Evolutionary conservation across 75 land plant genomes (phyloP), one percentile per base, ranked within the genome.

Genomic region (Pinus albicaulis): DNA sequence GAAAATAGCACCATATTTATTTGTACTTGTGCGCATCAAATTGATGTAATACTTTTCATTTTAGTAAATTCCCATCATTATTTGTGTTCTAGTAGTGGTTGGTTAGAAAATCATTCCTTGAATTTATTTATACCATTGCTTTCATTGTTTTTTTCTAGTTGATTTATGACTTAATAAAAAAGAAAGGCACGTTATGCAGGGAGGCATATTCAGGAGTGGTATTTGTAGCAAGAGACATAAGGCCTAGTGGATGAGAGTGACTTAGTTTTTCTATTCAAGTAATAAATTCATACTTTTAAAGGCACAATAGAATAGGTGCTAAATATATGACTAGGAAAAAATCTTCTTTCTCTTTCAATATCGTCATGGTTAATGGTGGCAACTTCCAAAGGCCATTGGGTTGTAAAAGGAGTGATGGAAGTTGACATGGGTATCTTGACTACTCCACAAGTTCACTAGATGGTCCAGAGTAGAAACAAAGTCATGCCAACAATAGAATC

Each of bases 371-470:
- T 65, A 65, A 65, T 65, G 12, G 69, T 65, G 13, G 70, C 10
- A 19, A 7, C 70, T 65, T 71, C 14, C n/a, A 7, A 76, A 97
- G 99, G 98, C 98, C 69, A 84, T 94, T 16, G 77, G 79, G 86
- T 92, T 14, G 81, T 97, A 56, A 24, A 81, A 66, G 94, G 97
- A 63, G 93, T 85, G 13, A 75, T 75, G 76, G 83, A 86, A 48
- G 59, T 74, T 57, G 92, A 95, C 55, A 83, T 90, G 90, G 98
- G 95, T 23, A 69, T 94, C 57, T 41, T 97, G 64, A 97, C 93
- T 59, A 97, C 99, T 61, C 99, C 99, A 59, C 93, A 94, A 78
- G 82, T 97, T 55, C 99, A 94, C 77, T 97, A 98, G 99, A 95
- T 97, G 90, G 98, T 97, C 66, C 89, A 91, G 11, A 63, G 85